A percentile compares a stretch with the other conserved stretches of the same genome.
phyloP scores from a whole-genome alignment of 2,329 filamentous ascomycete genomes.

The Colletotrichum falcatum region DNA sequence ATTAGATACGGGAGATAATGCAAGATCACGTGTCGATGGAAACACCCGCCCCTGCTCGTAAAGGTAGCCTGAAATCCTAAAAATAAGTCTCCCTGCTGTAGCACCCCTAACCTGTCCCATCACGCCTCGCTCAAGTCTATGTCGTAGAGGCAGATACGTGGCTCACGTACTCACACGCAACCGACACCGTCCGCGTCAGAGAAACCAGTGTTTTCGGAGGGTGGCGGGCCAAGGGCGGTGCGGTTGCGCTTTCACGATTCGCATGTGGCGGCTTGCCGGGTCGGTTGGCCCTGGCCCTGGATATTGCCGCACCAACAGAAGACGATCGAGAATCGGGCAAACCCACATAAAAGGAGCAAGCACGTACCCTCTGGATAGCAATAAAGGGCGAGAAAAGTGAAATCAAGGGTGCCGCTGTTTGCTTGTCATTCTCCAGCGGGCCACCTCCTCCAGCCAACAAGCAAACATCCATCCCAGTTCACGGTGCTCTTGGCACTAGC shows the following conservation, averaged over 20 bases:
- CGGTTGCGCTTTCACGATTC: background rate
- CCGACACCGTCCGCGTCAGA: constrained; percentile 60
- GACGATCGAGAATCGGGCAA: background rate
- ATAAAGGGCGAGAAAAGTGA: background rate
- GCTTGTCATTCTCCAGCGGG: background rate
- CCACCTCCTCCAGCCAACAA: background rate
- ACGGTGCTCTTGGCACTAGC: background rate
- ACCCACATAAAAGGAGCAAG: background rate
- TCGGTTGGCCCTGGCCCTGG: background rate
- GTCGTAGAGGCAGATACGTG: constrained; percentile 61
- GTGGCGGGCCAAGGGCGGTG: background rate
- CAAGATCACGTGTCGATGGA: constrained; percentile 67
- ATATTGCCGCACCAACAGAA: background rate
- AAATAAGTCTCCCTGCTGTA: constrained; percentile 66
- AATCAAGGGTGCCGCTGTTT: background rate
- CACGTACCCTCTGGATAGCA: background rate
- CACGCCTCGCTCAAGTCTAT: constrained; percentile 64
- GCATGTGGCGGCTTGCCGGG: background rate
- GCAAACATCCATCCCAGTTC: background rate
- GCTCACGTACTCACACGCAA: constrained; percentile 65
- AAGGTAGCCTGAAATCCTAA: constrained; percentile 69
- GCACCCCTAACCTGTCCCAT: constrained; percentile 59
- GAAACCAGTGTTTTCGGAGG: constrained; percentile 56
- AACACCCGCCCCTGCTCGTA: constrained; percentile 71
- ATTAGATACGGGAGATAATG: background rate